phyloP scores from a whole-genome alignment of 2,329 filamentous ascomycete genomes.

The Sordariomycetes sp. region DNA sequence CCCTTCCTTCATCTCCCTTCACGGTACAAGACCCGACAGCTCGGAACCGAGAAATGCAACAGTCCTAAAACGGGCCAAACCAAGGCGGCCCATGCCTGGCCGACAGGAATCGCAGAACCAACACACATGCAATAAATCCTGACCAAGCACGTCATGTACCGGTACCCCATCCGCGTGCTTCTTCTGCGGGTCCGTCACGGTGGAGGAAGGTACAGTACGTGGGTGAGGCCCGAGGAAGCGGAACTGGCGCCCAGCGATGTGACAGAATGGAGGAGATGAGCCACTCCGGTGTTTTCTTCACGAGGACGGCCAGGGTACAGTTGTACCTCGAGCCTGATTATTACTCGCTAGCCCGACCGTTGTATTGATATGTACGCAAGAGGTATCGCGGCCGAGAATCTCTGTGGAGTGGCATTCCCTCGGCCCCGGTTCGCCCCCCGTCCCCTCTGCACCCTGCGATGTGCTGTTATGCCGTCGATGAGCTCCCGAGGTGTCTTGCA shows the following conservation, averaged over 20 bases:
- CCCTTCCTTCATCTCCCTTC: background rate
- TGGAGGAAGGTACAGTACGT: background rate
- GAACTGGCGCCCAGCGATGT: conserved; percentile 1
- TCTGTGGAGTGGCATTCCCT: background rate
- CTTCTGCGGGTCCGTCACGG: no score
- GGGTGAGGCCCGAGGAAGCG: background rate
- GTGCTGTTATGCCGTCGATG: background rate
- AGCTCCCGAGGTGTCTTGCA: background rate
- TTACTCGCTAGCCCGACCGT: background rate
- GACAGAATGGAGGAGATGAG: background rate
- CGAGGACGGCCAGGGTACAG: background rate
- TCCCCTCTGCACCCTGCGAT: background rate
- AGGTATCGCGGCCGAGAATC: background rate
- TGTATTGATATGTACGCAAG: background rate
- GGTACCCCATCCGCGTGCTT: background rate
- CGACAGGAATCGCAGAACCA: conserved; percentile 1
- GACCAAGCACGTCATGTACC: conserved; percentile 1
- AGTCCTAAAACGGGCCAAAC: conserved; percentile 4
- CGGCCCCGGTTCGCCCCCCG: background rate
- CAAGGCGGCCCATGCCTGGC: conserved; percentile 1
- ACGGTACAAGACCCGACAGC: conserved; percentile 3
- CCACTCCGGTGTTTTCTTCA: background rate
- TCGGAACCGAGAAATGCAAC: conserved; percentile 3
- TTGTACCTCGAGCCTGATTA: background rate
- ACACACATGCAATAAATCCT: conserved; percentile 1